phyloP scores from a whole-genome alignment of 2,329 filamentous ascomycete genomes.

The Coniochaeta sp. region DNA sequence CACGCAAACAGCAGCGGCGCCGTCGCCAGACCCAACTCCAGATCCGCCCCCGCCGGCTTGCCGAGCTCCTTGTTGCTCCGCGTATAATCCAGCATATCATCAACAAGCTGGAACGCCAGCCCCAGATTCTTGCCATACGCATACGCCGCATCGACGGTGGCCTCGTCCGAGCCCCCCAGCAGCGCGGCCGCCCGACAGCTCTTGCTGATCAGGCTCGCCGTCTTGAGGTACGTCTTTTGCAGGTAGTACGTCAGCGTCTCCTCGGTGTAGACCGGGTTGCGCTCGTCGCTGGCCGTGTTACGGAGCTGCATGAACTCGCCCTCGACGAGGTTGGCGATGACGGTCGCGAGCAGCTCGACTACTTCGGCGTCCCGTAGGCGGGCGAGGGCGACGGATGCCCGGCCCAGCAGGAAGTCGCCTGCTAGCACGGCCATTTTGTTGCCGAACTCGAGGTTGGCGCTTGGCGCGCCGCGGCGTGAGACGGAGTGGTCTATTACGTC shows the following conservation, averaged over 20 bases:
- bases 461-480: constrained; percentile 74
- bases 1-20: constrained; percentile 93
- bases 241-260: constrained; percentile 89
- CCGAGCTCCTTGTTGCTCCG: constrained; percentile 76
- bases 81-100: constrained; percentile 97
- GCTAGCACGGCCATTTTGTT: constrained; percentile 99
- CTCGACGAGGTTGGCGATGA: constrained; percentile 95
- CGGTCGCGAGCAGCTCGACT: constrained; percentile 86
- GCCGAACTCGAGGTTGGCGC: constrained; percentile 89
- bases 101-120: constrained; percentile 92
- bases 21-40: constrained; percentile 88
- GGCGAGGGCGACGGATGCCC: constrained; percentile 88
- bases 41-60: constrained; percentile 89
- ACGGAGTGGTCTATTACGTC: constrained; percentile 94
- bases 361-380: constrained; percentile 89
- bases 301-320: constrained; percentile 99
- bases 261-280: constrained; percentile 76
- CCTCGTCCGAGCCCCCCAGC: constrained; percentile 65
- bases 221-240: constrained; percentile 97
- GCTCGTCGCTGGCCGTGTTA: constrained; percentile 86
- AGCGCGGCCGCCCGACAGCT: constrained; percentile 86
- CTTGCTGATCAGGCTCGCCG: constrained; percentile 91
- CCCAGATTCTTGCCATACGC: constrained; percentile 89
- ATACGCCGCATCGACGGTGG: constrained; percentile 87
- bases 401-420: constrained; percentile 90